Evolutionary conservation across 1,284 basidiomycete genomes (phyloP), one percentile per base, ranked within the genome.

Genomic region (Gomphus bonarii): DNA sequence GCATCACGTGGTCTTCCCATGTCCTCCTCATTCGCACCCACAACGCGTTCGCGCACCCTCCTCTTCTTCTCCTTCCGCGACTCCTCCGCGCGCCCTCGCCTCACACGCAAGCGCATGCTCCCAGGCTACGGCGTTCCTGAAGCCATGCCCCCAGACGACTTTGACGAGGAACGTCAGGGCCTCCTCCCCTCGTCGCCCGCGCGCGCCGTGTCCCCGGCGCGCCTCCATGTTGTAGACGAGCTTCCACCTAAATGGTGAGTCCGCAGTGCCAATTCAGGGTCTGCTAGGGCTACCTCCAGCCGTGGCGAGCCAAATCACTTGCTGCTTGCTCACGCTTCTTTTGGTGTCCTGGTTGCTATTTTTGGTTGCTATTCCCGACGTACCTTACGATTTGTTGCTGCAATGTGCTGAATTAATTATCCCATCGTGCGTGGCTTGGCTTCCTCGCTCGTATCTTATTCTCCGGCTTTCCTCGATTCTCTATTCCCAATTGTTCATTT

Each of bases 1-100:
- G 52, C 53, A n/a, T n/a, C n/a, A n/a, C n/a, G n/a, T n/a, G n/a
- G n/a, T n/a, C n/a, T n/a, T n/a, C n/a, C n/a, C n/a, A n/a, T n/a
- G n/a, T n/a, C n/a, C n/a, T n/a, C n/a, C n/a, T n/a, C n/a, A n/a
- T n/a, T n/a, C n/a, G n/a, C 65, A 53, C 75, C 74, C 1, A 79
- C 81, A 36, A 94, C 88, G 18, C 86, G 95, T 63, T 95, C 91
- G 1, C 74, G 95, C 51, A 98, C 95, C 3, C 82, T 94, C 53
- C 83, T 97, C 66, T 99, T 97, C 71, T 85, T 97, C 59, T 97
- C 94, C 10, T 93, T 93, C 70, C 81, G 95, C 61, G 91, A 97
- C 72, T 93, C 92, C 3, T 79, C 77, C 47, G 72, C 81, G 18
- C 73, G 0, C 75, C 80, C 3, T 60, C 67, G 74, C 47, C 70